phyloP scores from a whole-genome alignment of 768 basidiomycete species.

The Phylloporus scabripes region DNA sequence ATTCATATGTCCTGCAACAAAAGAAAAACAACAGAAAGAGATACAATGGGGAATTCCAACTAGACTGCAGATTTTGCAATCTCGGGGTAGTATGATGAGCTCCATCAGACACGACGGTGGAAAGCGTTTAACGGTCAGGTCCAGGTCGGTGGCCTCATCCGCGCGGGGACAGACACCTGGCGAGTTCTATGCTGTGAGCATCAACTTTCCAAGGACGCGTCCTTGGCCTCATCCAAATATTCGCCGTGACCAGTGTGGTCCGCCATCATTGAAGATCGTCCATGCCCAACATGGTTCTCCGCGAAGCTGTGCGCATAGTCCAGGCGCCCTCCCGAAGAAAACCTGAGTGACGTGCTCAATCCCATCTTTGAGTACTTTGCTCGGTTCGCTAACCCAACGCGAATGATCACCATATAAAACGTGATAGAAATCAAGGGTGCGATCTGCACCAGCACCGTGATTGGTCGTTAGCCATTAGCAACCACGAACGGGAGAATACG shows the following conservation, averaged over 20 bases:
- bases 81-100: background rate
- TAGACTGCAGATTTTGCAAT: background rate
- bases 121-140: background rate
- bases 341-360: background rate
- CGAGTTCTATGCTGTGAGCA: background rate
- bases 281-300: background rate
- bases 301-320: slow-evolving; percentile 6
- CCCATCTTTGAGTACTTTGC: background rate
- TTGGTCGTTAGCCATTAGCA: background rate
- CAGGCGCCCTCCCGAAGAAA: background rate
- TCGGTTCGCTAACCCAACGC: slow-evolving; percentile 24
- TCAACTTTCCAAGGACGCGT: background rate
- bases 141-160: background rate
- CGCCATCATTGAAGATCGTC: background rate
- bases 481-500: background rate
- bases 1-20: background rate
- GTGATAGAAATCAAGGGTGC: slow-evolving; percentile 38
- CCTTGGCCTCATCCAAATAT: background rate
- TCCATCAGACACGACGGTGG: background rate
- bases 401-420: slow-evolving; percentile 41
- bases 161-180: background rate
- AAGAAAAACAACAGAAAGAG: background rate
- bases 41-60: background rate
- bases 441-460: slow-evolving; percentile 16
- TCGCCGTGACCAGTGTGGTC: background rate